Base-by-base conservation (phyloP, 2,329 filamentous ascomycete genomes). In the Botrytis pseudocinerea region DNA sequence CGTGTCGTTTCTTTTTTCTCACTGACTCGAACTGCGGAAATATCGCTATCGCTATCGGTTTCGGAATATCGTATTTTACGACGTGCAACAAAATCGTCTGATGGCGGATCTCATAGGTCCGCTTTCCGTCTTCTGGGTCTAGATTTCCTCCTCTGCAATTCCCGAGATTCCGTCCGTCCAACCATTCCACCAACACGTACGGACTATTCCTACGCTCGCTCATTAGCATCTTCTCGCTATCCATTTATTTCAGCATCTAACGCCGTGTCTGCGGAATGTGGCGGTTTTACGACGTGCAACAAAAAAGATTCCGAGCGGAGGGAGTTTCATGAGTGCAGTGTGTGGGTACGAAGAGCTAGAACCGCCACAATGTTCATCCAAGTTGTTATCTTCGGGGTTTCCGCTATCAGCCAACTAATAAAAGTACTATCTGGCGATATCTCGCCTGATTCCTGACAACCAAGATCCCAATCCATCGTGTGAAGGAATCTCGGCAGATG, bases 281-380 rank as follows among this genome's bases (percentile, higher is more conserved):
- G 65, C 65, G 65, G 65, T 57, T 69, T 69, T 68, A 57, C 48
- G 48, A 69, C 8, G 4, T 57, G 65, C 65, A 69, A 69, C 65
- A 57, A 57, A 32, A 57, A 25, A n/a, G 7, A 8, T 28, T 68
- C 5, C 54, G 46, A 25, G 38, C 35, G 35, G 25, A 68, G 57
- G 25, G 35, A 57, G 35, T 68, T 57, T 57, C 48, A 68, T 2
- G 28, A 57, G 51, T 32, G 40, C 12, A 28, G 10, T 16, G 32
- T 32, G 35, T 42, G 46, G 35, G 48, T 69, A 25, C 40, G 40
- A 12, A 20, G 0, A 51, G 65, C 35, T 42, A 28, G 65, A 57
- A 16, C 46, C 48, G 35, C 65, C 65, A 68, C 65, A 40, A 57
- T 68, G 18, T 38, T 12, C 32, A 28, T 48, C 28, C 62, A 48